Evolutionary conservation across 768 basidiomycete genomes (phyloP).

Genomic region (Amanita exitialis): DNA sequence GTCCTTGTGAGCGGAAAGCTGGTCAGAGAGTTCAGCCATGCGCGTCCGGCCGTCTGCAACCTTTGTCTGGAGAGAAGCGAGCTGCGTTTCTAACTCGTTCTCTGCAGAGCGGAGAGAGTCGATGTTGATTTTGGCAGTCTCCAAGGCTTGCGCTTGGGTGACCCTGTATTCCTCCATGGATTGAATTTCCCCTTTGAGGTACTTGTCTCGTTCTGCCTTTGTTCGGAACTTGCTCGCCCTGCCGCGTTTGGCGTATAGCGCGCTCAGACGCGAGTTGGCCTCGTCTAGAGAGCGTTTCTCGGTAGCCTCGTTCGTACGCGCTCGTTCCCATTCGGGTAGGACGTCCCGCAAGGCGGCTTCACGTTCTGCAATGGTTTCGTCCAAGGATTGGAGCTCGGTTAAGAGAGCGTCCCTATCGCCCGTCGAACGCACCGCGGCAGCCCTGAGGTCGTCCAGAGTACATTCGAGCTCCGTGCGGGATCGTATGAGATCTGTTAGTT

Average conservation of each 20-base stretch:
- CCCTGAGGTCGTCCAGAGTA: conserved; percentile 64
- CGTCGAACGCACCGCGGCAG: conserved; percentile 53
- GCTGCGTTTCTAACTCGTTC: conserved; percentile 47
- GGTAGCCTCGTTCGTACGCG: conserved; percentile 35
- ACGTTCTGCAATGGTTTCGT: conserved; percentile 50
- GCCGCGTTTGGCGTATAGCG: conserved; percentile 86
- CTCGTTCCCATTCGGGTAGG: conserved; percentile 60
- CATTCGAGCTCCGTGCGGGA: conserved; percentile 83
- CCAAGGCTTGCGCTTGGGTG: conserved; percentile 46
- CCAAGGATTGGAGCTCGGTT: conserved; percentile 51
- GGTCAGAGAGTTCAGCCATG: conserved; percentile 49
- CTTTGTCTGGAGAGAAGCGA: conserved; percentile 43
- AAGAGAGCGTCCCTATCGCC: conserved; percentile 56
- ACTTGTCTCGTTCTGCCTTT: conserved; percentile 75
- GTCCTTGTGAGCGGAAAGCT: conserved; percentile 51
- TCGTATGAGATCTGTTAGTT: conserved; percentile 81
- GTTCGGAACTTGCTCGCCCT: conserved; percentile 79
- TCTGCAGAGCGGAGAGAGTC: conserved; percentile 35
- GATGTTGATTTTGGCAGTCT: conserved; percentile 41
- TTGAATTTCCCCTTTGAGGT: conserved; percentile 68
- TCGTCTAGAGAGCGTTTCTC: conserved; percentile 68
- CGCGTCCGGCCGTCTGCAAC: conserved; percentile 56
- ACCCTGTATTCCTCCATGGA: conserved; percentile 53
- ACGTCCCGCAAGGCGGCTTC: conserved; percentile 54
- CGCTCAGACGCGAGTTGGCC: conserved; percentile 56